phyloP scores from a whole-genome alignment of 257 asterid genomes.

The Anisodus tanguticus region DNA sequence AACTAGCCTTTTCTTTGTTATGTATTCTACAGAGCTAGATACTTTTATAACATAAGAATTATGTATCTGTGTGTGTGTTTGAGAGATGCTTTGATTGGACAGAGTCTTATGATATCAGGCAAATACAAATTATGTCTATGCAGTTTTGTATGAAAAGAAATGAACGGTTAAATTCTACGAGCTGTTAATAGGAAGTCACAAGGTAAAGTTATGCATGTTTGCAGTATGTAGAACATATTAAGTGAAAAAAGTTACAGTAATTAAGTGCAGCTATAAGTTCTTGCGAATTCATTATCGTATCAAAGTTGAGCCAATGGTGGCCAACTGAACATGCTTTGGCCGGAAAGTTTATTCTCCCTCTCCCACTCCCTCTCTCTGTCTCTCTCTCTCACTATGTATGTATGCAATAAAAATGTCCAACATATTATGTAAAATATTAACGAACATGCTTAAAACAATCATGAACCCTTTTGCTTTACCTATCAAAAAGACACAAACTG shows the following conservation, averaged over 20 bases:
- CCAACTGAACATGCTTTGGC: not conserved
- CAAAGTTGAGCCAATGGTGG: not conserved
- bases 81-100: not conserved
- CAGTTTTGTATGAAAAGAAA: not conserved
- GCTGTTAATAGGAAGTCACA: not conserved
- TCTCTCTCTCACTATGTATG: not conserved
- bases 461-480: not conserved
- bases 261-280: not conserved
- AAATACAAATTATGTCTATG: not conserved
- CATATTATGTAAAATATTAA: not conserved
- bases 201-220: constrained; percentile 18
- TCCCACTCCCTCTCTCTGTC: no score
- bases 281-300: not conserved
- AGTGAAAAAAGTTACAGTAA: not conserved
- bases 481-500: not conserved
- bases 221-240: not conserved
- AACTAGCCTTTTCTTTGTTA: not conserved
- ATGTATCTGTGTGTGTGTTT: not conserved
- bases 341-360: not conserved
- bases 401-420: not conserved
- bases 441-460: not conserved
- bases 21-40: not conserved
- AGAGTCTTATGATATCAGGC: not conserved
- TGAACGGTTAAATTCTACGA: not conserved
- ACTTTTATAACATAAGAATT: not conserved